Evolutionary conservation across 768 basidiomycete genomes (phyloP).

Genomic region (Neoboletus magnificus): DNA sequence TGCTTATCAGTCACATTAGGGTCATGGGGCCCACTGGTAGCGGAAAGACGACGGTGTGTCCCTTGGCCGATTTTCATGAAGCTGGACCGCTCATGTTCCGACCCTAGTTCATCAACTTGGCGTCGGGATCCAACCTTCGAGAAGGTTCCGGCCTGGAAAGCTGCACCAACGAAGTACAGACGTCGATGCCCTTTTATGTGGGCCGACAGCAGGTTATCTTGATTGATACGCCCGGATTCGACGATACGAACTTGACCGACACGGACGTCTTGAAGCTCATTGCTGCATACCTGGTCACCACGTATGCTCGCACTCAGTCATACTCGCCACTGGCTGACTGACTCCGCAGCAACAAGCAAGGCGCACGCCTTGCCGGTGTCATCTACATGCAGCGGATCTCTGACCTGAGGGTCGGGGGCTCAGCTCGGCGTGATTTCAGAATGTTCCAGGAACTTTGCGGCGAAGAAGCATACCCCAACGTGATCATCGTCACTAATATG

Average conservation of each 20-base stretch:
- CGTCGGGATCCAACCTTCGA: slow-evolving; percentile 31
- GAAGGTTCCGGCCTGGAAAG: slow-evolving; percentile 36
- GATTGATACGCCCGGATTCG: slow-evolving; percentile 64
- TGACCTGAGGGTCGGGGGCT: slow-evolving; percentile 48
- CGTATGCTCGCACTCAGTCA: slow-evolving; percentile 17
- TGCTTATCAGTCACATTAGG: slow-evolving; percentile 29
- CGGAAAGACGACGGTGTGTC: slow-evolving; percentile 34
- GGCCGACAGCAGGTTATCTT: slow-evolving; percentile 41
- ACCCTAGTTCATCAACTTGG: slow-evolving; percentile 37
- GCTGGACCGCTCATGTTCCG: not conserved
- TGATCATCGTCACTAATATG: slow-evolving; percentile 53
- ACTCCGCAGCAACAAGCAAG: slow-evolving; percentile 31
- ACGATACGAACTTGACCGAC: slow-evolving; percentile 50
- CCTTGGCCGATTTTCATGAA: not conserved
- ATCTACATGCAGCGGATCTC: slow-evolving; percentile 54
- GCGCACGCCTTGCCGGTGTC: slow-evolving; percentile 42
- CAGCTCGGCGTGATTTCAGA: slow-evolving; percentile 45
- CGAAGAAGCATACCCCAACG: slow-evolving; percentile 45
- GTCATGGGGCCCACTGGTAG: slow-evolving; percentile 36
- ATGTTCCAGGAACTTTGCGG: slow-evolving; percentile 56
- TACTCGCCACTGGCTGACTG: slow-evolving; percentile 6
- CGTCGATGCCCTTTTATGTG: slow-evolving; percentile 23
- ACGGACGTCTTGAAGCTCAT: slow-evolving; percentile 51
- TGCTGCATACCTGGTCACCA: slow-evolving; percentile 36
- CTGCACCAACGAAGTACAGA: slow-evolving; percentile 34